Base-by-base conservation (phyloP, 495 filamentous ascomycete species). In the Penicillium cataractarum region DNA sequence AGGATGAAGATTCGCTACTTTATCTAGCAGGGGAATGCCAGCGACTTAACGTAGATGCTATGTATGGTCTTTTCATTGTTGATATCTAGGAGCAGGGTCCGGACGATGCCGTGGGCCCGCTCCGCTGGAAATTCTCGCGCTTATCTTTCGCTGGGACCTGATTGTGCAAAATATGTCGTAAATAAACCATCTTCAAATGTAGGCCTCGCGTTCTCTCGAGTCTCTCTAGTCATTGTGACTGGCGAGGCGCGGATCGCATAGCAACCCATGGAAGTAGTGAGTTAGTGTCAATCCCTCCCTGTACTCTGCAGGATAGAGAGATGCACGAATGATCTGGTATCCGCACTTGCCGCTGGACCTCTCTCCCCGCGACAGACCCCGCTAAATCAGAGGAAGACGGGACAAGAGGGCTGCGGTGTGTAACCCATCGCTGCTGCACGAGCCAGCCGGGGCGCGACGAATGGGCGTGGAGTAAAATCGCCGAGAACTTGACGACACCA, bases 291-390 rank as follows among this genome's bases (percentile, higher is more conserved):
- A 15, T 24, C 24, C 54, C 33, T 56, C 13, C 21, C 24, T 49
- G 63, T 54, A 58, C 13, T 15, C 24, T 49, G 63, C 59, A 58
- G 50, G 29, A 42, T 56, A 55, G 29, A 59, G 27, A 42, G 57
- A 42, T 60, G 65, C 50, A 61, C 53, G 39, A 50, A 56, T 40
- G 50, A 35, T 48, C 55, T 52, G 13, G 52, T 33, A 57, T 49
- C 66, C 66, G 66, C 66, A 63, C 39, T 69, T 63, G 63, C 66
- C 66, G 66, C 63, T 58, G 24, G 37, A 51, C 49, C 48, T 49
- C 9, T 39, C 40, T n/a, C 46, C 26, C 13, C 13, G 33, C 9
- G 24, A 26, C 32, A 24, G n/a, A 52, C 40, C 60, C 64, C 53
- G 29, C 58, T 31, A 53, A 51, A 22, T 44, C 8, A 17, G 19